These are phyloP conservation scores for Pisolithus marmoratus DNA, from an alignment of 768 basidiomycete species.

Conservation along the genomic window DNA sequence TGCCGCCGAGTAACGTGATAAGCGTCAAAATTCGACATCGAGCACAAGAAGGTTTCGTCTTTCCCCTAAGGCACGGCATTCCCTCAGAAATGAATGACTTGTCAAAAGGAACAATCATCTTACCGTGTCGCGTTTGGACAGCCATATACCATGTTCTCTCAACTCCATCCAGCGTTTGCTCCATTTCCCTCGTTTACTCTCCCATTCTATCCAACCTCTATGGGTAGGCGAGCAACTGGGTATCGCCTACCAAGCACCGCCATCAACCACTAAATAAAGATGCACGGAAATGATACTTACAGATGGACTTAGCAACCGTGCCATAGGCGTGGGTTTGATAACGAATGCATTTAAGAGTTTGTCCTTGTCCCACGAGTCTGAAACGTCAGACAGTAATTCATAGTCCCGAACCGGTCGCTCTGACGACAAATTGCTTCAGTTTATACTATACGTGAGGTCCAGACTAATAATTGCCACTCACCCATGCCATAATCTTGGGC, in stretches of 20 bases:
- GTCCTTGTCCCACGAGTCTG: slow-evolving; percentile 84
- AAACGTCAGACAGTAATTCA: slow-evolving; percentile 75
- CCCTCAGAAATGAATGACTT: slow-evolving; percentile 4
- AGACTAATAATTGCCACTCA: slow-evolving; percentile 31
- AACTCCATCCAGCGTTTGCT: slow-evolving; percentile 86
- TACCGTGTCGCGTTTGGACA: slow-evolving; percentile 88
- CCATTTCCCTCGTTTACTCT: slow-evolving; percentile 93
- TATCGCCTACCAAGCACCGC: slow-evolving; percentile 40
- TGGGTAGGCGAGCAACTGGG: slow-evolving; percentile 39
- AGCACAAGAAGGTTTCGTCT: slow-evolving; percentile 78
- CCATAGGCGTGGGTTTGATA: slow-evolving; percentile 67
- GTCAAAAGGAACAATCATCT: slow-evolving; percentile 8
- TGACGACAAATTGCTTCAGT: slow-evolving; percentile 27
- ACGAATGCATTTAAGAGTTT: slow-evolving; percentile 77
- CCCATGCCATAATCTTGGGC: slow-evolving; percentile 93
- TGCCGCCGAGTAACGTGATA: slow-evolving; percentile 72
- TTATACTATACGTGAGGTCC: slow-evolving; percentile 2
- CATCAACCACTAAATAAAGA: slow-evolving; percentile 32
- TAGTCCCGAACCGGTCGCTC: slow-evolving; percentile 89
- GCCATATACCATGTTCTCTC: slow-evolving; percentile 78
- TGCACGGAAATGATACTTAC: slow-evolving; percentile 35
- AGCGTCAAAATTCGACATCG: slow-evolving; percentile 83
- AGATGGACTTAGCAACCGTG: slow-evolving; percentile 49
- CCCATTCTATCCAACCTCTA: slow-evolving; percentile 78
- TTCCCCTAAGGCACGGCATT: slow-evolving; percentile 53